Evolutionary conservation across 2,329 filamentous ascomycete genomes (phyloP), one percentile per base, ranked within the genome.

Genomic region (Beauveria sp.): DNA sequence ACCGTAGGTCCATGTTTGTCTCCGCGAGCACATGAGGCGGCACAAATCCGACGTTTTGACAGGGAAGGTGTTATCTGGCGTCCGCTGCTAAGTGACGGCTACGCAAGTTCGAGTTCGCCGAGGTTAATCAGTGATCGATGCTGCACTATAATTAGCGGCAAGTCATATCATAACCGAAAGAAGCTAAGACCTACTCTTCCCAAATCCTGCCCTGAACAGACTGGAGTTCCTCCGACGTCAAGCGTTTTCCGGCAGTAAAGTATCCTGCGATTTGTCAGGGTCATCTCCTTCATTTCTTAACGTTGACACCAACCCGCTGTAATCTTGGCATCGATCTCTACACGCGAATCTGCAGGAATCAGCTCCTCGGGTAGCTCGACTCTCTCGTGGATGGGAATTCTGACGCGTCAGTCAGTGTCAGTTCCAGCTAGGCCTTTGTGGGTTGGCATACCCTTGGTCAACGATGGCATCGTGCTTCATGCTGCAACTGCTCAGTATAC

Each of bases 301-400:
- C 26, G n/a, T 18, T 14, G 16, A 16, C 61, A 77, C 85, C 75
- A 77, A 91, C 89, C 95, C 63, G 93, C 92, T 68, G 93, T 95
- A 72, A 98, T 97, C 80, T 98, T 98, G 63, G 95, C 95, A 75
- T 98, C 95, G 70, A 98, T 99, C 75, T 99, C 95, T n/a, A 98
- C 95, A 66, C 93, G 83, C 58, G 92, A 96, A 75, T 98, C 95
- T 65, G 88, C 90, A 14, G 95, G 95, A 68, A 98, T 97, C 84
- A 95, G 86, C 38, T 95, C 89, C 66, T 96, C 91, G 4, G 93
- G 95, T 65, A 98, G 91, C 63, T 96, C 92, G 53, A 98, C 87
- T 63, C 93, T 85, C 77, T 97, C 92, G 69, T 89, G 82, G 68
- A 97, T 97, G 34, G 91, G 90, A 67, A 93, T 93, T 61, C 85